phyloP scores from a whole-genome alignment of 2,329 filamentous ascomycete species.

The Fusarium sacchari region DNA sequence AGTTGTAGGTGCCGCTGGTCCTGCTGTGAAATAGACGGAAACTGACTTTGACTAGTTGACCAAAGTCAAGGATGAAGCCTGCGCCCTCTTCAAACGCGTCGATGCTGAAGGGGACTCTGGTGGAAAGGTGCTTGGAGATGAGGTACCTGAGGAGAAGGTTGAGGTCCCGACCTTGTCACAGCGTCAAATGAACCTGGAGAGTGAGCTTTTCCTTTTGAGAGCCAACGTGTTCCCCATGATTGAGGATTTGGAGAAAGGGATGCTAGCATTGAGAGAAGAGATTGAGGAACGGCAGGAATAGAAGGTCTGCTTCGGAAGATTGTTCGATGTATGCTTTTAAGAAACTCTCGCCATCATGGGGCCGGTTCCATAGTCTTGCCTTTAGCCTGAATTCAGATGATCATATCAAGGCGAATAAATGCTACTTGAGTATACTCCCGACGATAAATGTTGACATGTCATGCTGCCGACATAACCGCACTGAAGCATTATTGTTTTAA shows the following conservation, averaged over 20 bases:
- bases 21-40: neutral
- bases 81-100: rapidly evolving
- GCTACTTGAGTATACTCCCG: rapidly evolving
- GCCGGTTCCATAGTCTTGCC: neutral
- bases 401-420: neutral
- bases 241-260: too few relatives aligned
- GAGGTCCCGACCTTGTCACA: neutral
- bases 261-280: too few relatives aligned
- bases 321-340: neutral
- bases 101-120: rapidly evolving
- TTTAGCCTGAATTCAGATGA: neutral
- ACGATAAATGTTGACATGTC: neutral
- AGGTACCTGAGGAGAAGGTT: neutral
- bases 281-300: too few relatives aligned
- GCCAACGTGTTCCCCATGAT: too few relatives aligned
- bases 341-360: neutral
- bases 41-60: neutral
- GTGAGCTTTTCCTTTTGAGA: too few relatives aligned
- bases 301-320: neutral
- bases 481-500: neutral
- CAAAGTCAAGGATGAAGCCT: neutral
- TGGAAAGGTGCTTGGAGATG: rapidly evolving
- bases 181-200: neutral
- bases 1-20: neutral
- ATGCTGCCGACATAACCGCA: neutral